Evolutionary conservation across 352 stramenopile species (phyloP), one percentile per base, ranked within the genome.

Genomic region (Globisporangium recalcitrans): DNA sequence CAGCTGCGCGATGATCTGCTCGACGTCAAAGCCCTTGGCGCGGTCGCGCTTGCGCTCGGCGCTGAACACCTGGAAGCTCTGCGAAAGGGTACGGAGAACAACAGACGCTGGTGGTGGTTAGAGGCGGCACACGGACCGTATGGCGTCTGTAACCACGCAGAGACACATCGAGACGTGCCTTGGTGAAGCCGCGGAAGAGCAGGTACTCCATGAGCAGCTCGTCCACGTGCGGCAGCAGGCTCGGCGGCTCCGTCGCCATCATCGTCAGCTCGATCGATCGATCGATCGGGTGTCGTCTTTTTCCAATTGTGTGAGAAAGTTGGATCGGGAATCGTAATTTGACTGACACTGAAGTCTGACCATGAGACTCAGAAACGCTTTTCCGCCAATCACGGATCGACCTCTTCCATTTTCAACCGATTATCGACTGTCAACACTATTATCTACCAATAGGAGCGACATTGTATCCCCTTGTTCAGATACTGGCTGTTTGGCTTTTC

Each of bases 171-270:
- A 2, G 1, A 49, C 21, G 21, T 4, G 80, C 79, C 75, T 91
- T 91, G 27, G 85, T 91, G 67, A 93, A 93, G 36, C 85, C 85
- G 5, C 85, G 74, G 72, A 93, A 93, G 60, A 93, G 80, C 52
- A 93, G 67, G 65, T 93, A 93, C 71, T 93, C 85, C 76, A 93
- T 88, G 62, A 93, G 71, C 32, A 93, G 74, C 71, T 93, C 85
- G 60, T 91, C 85, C 56, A 93, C 82, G 66, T 89, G 82, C 64
- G 85, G 78, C 51, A 93, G 68, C 26, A 90, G 66, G 51, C 67
- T 76, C 52, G 71, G 68, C 34, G 76, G 59, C 55, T 75, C 58
- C 69, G 78, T 75, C 8, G 34, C 67, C 51, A 22, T 62, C 34
- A n/a, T 26, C 22, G 22, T 22, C 21, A 34, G 16, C 38, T 46